Conservation (phyloP, 805 yeast genomes). For the Yamadazyma sp. region DNA sequence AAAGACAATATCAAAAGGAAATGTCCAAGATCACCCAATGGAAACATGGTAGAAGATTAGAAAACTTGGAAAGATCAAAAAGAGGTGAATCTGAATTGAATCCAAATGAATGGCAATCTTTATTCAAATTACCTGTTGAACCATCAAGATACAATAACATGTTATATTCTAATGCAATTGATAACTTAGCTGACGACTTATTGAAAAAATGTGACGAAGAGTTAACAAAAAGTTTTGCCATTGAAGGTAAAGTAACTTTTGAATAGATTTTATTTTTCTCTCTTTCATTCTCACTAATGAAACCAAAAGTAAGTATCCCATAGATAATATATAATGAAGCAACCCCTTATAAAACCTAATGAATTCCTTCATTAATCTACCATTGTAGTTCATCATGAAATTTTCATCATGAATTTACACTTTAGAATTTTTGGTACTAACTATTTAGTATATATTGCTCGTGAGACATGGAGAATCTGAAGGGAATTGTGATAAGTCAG, state of each 20-base stretch:
- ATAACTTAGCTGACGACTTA: conserved; percentile 66
- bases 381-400: no score
- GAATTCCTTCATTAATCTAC: no score
- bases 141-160: conserved; percentile 75
- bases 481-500: conserved; percentile 82
- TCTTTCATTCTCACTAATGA: no score
- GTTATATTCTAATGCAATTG: conserved; percentile 64
- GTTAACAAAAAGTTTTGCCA: conserved; percentile 58
- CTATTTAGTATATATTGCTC: conserved; percentile 60
- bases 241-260: conserved; percentile 42
- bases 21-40: conserved; percentile 66
- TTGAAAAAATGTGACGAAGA: conserved; percentile 69
- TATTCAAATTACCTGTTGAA: conserved; percentile 66
- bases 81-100: conserved; percentile 53
- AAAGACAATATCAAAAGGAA: conserved; percentile 72
- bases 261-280: no score
- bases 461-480: conserved; percentile 93
- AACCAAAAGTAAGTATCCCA: no score
- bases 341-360: neutral
- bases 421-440: no score
- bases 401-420: no score
- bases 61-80: conserved; percentile 59
- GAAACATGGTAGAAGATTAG: conserved; percentile 67
- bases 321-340: no score
- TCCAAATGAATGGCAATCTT: conserved; percentile 63